Percentiles rank a stretch among this genome's conserved stretches.
Conservation (phyloP, 2,329 filamentous ascomycete genomes). For the Penicillium sp. region DNA sequence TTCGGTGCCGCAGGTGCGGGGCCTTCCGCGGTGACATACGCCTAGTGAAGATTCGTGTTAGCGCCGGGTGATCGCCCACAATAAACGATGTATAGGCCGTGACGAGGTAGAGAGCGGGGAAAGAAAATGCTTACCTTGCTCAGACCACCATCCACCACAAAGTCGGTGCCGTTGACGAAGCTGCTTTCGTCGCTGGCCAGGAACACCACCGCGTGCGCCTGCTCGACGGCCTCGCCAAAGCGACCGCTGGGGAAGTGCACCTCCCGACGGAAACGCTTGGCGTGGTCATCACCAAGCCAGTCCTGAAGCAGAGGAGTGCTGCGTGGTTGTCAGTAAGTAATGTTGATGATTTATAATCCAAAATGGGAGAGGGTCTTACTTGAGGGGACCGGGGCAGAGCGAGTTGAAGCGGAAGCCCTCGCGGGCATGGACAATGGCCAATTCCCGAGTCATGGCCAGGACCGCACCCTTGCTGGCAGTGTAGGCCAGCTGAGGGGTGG, state of each 20-base stretch:
- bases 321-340: not conserved
- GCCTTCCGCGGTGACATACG: conserved; percentile 65
- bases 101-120: not conserved
- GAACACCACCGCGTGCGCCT: conserved; percentile 83
- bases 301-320: conserved; percentile 83
- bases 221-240: conserved; percentile 90
- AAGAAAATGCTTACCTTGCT: conserved; percentile 46
- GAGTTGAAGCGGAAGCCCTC: conserved; percentile 88
- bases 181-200: conserved; percentile 80
- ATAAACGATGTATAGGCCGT: not conserved
- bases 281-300: conserved; percentile 81
- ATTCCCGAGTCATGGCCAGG: conserved; percentile 78
- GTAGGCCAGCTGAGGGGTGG: conserved; percentile 85
- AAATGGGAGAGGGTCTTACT: conserved; percentile 43
- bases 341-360: not conserved
- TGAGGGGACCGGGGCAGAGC: conserved; percentile 83
- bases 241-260: conserved; percentile 83
- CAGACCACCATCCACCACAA: conserved; percentile 94
- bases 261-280: conserved; percentile 75
- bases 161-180: conserved; percentile 86
- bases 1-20: conserved; percentile 49
- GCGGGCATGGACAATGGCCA: conserved; percentile 85
- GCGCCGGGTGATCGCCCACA: not conserved
- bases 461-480: conserved; percentile 93
- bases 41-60: conserved; percentile 34